Percentiles rank a stretch among this genome's conserved stretches.
Conservation (phyloP, 2,329 filamentous ascomycete genomes). For the Colletotrichum tofieldiae region DNA sequence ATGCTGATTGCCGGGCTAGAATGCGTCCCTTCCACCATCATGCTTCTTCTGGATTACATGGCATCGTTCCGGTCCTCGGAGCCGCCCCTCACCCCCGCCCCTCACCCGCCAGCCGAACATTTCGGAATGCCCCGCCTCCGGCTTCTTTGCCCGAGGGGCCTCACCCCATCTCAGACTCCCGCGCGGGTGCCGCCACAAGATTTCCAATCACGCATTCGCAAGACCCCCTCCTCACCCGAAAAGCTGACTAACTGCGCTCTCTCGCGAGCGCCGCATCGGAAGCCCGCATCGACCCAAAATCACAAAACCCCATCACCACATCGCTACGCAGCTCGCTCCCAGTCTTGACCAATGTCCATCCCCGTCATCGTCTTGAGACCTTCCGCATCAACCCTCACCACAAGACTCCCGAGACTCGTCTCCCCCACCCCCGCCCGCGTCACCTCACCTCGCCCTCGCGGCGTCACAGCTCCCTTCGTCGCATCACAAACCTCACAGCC, state of each 20-base stretch:
- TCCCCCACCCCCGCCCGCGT: background rate
- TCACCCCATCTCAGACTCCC: background rate
- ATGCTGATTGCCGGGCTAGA: background rate
- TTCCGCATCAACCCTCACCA: background rate
- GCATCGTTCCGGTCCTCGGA: background rate
- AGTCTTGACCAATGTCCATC: background rate
- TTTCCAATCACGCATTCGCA: constrained; percentile 6
- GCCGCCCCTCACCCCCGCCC: background rate
- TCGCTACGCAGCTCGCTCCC: background rate
- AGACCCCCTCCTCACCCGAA: constrained; percentile 12
- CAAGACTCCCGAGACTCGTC: constrained; percentile 17
- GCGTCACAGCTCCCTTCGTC: background rate
- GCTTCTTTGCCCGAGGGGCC: background rate
- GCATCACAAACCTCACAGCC: background rate
- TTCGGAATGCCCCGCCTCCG: background rate
- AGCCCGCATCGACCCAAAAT: background rate
- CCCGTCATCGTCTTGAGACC: background rate
- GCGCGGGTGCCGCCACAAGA: background rate
- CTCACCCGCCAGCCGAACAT: constrained; percentile 5
- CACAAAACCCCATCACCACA: background rate
- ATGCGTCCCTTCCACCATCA: background rate
- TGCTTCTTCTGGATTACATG: background rate
- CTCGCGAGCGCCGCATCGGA: background rate
- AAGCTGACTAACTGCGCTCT: constrained; percentile 5
- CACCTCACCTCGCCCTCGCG: background rate